These are phyloP conservation scores for Microcyclosporella mali DNA, from an alignment of 2,329 filamentous ascomycete species.

Conservation along the genomic window DNA sequence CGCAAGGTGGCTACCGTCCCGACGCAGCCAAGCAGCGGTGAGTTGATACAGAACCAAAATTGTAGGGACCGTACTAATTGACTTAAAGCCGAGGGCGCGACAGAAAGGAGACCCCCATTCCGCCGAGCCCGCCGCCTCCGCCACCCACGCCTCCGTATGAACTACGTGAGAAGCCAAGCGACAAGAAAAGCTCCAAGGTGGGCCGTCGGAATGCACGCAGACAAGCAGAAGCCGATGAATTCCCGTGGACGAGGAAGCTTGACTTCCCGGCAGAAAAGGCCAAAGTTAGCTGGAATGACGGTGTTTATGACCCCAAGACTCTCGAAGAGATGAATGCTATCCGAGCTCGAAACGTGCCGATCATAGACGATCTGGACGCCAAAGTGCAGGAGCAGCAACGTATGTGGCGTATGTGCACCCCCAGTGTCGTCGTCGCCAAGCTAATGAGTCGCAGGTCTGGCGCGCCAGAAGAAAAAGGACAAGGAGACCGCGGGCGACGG, in stretches of 20 bases:
- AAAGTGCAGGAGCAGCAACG: constrained; percentile 25
- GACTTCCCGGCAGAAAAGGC: constrained; percentile 24
- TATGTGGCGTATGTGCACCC: constrained; percentile 10
- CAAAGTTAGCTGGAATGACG: constrained; percentile 26
- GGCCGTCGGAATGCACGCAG: constrained; percentile 20
- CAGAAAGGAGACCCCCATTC: constrained; percentile 12
- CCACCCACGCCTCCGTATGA: constrained; percentile 19
- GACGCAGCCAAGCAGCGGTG: neutral
- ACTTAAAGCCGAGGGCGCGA: neutral
- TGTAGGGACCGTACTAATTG: neutral
- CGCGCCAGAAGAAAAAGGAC: constrained; percentile 19
- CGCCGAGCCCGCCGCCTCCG: constrained; percentile 16
- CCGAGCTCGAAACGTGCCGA: constrained; percentile 21
- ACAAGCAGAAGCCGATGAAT: constrained; percentile 22
- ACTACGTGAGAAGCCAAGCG: constrained; percentile 13
- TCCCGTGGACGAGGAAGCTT: constrained; percentile 30
- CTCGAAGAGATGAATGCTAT: constrained; percentile 23
- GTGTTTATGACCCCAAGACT: constrained; percentile 23
- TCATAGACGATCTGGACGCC: constrained; percentile 23
- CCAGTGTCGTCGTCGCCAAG: neutral
- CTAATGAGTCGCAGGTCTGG: constrained; percentile 16
- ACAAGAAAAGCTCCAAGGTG: constrained; percentile 8
- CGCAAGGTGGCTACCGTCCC: neutral
- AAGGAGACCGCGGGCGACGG: neutral
- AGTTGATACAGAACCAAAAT: neutral